Base-by-base conservation (phyloP, 768 basidiomycete species). In the Lactarius akahatsu region DNA sequence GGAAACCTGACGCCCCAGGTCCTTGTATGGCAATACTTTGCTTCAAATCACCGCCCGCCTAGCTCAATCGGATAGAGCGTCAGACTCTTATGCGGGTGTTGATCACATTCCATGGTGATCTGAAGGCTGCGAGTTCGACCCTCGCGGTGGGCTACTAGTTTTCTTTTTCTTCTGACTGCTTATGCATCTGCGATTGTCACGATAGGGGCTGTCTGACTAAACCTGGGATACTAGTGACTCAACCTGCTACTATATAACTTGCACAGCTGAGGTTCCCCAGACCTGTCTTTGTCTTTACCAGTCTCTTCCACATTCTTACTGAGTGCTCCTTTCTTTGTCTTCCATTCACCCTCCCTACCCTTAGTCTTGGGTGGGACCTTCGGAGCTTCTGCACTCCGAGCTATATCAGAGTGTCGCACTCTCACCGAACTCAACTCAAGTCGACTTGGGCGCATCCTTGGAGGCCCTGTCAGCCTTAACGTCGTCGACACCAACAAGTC, bases 41-140 rank as follows among this genome's bases (percentile, higher is more conserved):
- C 13, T 4, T 0, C 1, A 26, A 2, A 26, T 15, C 23, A 58
- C 8, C 70, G 82, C 82, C 83, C 80, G 82, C 82, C 82, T 84
- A 85, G 83, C 82, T 85, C 83, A 83, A 83, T 83, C 82, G 82
- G 82, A 83, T 85, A 83, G 83, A 85, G 82, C 82, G 82, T 83
- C 82, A 85, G 82, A 83, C 82, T 83, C 82, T 83, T 85, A 85
- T 52, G 50, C 50, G 50, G 50, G 50, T 26, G 45, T 23, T 47
- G 45, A 23, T 47, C 40, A 41, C 15, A 36, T 15, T 9, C 7
- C 9, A n/a, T 23, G n/a, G 66, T 63, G 54, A 82, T 82, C 82
- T 82, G 81, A 83, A 83, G 83, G 82, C 81, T 83, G 82, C 82
- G 82, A 82, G 82, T 83, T 83, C 82, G 82, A 83, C 82, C 81